phyloP scores from a whole-genome alignment of 2,329 filamentous ascomycete species.

The Paramyrothecium sp. region DNA sequence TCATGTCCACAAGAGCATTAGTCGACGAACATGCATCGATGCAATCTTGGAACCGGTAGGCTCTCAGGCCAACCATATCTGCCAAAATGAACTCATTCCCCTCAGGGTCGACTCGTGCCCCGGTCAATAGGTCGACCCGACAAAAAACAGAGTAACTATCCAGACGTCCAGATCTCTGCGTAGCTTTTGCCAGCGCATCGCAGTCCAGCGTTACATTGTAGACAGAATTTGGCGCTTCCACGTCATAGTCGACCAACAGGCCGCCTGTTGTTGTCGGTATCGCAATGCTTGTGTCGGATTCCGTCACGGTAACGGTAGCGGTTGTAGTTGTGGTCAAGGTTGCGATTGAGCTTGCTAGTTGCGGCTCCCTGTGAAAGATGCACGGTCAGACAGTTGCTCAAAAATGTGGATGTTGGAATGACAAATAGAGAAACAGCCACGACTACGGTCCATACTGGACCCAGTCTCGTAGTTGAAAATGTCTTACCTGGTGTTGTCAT shows the following conservation, averaged over 20 bases:
- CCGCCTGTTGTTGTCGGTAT: neutral
- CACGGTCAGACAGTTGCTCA: neutral
- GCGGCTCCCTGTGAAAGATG: neutral
- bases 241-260: neutral
- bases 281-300: neutral
- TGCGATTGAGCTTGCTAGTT: neutral
- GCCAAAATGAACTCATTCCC: neutral
- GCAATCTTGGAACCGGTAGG: neutral
- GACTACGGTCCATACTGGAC: neutral
- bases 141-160: neutral
- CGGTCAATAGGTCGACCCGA: neutral
- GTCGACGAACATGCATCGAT: neutral
- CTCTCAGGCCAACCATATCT: neutral
- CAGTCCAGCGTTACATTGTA: neutral
- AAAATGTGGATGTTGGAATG: neutral
- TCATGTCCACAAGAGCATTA: neutral
- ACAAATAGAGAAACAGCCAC: neutral
- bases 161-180: neutral
- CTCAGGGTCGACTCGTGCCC: neutral
- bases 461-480: neutral
- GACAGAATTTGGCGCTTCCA: neutral
- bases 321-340: neutral
- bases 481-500: neutral
- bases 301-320: neutral
- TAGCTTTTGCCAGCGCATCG: neutral